Base-by-base conservation (phyloP, 306 rosid genomes). In the Comarum palustre region DNA sequence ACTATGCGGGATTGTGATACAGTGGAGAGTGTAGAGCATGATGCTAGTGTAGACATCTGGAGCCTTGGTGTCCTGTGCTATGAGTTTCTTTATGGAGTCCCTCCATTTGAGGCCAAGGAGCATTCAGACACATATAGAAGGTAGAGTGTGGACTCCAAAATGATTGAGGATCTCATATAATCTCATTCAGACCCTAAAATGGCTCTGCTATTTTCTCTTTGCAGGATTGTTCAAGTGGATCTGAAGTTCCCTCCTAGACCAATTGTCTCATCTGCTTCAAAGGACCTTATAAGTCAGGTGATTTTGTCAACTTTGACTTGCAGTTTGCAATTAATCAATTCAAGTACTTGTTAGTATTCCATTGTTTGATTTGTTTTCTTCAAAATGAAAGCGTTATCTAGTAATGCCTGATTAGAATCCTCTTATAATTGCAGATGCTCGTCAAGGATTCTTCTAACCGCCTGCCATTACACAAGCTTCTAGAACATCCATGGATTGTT, bases 21-120 rank as follows among this genome's bases (percentile, higher is more conserved):
- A 95, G 99, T 95, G 89, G 99, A 95, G 83, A 95, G 99, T 50
- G 93, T 90, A 52, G 97, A 95, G 80, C 99, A 95, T 80, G 99
- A 95, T 77, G 99, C 97, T 11, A 90, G 84, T 52, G 99, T 95
- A 77, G 99, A 95, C 84, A 95, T 95, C 73, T 95, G 99, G 97
- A 95, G 99, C 75, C 99, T 95, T 58, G 99, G 99, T 46, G 86
- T 95, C 72, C 82, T 95, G 73, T 95, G 97, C 88, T 95, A 95
- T 51, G 99, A 95, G 86, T 95, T 95, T 77, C 97, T 95, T 8
- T 95, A 92, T 46, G 99, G 99, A 66, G 90, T 87, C 61, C 99
- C 99, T 46, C 99, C 99, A 24, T 95, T 95, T 72, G 99, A 95
- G 85, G 99, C 99, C 34, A 95, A 90, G 72, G 97, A 95, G 77